phyloP scores from a whole-genome alignment of 345 rosid species.

The Populus tremula region DNA sequence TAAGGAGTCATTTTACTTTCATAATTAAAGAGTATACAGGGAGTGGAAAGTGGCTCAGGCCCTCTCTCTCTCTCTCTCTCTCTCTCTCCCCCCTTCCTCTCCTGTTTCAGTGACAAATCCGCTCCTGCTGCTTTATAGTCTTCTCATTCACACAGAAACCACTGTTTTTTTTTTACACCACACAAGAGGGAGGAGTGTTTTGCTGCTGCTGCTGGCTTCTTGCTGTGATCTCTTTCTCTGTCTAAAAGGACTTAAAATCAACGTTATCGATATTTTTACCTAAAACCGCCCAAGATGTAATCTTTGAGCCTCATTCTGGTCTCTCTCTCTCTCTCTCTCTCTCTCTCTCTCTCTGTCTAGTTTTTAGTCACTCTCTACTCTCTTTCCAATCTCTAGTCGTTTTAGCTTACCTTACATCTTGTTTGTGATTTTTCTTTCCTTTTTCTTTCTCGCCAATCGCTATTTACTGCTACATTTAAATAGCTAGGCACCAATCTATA shows the following conservation, averaged over 20 bases:
- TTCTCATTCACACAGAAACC: conserved; percentile 20
- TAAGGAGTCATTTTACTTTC: conserved; percentile 6
- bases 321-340: conserved; percentile 1
- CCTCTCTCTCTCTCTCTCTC: background rate
- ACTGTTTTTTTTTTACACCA: conserved; percentile 17
- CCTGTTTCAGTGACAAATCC: conserved; percentile 41
- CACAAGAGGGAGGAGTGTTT: conserved; percentile 14
- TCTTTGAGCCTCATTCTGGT: background rate
- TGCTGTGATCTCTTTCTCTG: background rate
- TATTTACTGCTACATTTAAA: background rate
- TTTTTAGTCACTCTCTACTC: background rate
- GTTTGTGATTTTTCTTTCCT: background rate
- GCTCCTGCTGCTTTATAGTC: conserved; percentile 26
- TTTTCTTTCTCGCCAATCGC: background rate
- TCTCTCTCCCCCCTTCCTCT: background rate
- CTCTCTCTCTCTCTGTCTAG: conserved; percentile 1
- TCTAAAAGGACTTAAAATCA: conserved; percentile 15
- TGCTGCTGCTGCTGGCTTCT: conserved; percentile 7
- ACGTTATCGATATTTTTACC: conserved; percentile 25
- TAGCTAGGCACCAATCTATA: background rate
- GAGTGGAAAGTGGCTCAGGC: background rate
- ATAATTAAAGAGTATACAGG: background rate
- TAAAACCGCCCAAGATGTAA: conserved; percentile 20
- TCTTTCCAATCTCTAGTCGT: conserved; percentile 17
- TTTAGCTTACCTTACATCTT: background rate